phyloP scores from a whole-genome alignment of 1,284 basidiomycete genomes.

The Moesziomyces sp. region DNA sequence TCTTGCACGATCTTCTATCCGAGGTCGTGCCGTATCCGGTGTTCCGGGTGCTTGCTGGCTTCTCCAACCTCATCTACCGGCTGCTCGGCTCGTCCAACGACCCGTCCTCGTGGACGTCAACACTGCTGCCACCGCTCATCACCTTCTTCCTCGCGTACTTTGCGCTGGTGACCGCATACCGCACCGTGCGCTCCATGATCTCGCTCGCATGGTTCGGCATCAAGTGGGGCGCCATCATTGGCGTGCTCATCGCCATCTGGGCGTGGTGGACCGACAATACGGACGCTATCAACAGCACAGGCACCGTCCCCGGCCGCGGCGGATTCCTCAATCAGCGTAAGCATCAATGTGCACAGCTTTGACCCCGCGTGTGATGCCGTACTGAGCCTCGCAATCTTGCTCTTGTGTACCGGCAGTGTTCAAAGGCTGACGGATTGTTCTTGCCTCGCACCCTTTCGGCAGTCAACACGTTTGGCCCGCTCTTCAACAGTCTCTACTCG shows the following conservation, averaged over 20 bases:
- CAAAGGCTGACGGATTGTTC: conserved; percentile 24
- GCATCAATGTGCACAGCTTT: conserved; percentile 9
- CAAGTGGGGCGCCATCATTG: conserved; percentile 59
- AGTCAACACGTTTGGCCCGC: conserved; percentile 35
- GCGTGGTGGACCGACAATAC: conserved; percentile 54
- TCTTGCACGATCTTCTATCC: conserved; percentile 39
- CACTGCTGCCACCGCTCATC: conserved; percentile 52
- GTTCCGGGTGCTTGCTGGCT: conserved; percentile 47
- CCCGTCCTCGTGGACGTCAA: conserved; percentile 52
- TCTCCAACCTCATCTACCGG: conserved; percentile 51
- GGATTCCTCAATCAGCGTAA: conserved; percentile 42
- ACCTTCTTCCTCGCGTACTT: conserved; percentile 55
- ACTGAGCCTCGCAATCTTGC: neutral
- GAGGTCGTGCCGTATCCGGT: conserved; percentile 42
- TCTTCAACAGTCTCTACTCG: conserved; percentile 42
- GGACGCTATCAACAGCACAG: conserved; percentile 43
- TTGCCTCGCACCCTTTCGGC: neutral
- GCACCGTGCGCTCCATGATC: conserved; percentile 46
- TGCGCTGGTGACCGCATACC: conserved; percentile 52
- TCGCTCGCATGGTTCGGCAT: conserved; percentile 50
- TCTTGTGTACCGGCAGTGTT: conserved; percentile 13
- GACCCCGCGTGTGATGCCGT: neutral
- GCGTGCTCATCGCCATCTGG: conserved; percentile 50
- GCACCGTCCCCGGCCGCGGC: conserved; percentile 16
- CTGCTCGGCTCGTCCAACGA: conserved; percentile 45